Conservation (phyloP, 495 filamentous ascomycete species). For the Parmelia sp. region DNA sequence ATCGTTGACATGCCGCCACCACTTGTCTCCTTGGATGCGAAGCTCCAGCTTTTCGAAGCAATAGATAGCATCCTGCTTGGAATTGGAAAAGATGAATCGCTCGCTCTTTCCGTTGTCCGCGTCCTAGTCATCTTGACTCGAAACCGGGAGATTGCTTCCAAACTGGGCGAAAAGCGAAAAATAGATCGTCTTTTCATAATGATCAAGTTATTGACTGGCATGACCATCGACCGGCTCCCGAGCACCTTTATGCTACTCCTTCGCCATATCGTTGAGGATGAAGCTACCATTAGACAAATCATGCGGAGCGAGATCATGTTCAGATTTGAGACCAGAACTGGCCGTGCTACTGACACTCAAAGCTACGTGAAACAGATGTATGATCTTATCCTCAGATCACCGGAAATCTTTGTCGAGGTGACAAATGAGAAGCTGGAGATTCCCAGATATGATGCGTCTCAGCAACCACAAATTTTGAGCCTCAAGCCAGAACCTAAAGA, state of each 20-base stretch:
- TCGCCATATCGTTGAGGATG: constrained; percentile 90
- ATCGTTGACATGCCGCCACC: constrained; percentile 51
- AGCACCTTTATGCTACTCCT: constrained; percentile 80
- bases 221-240: constrained; percentile 67
- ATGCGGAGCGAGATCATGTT: constrained; percentile 86
- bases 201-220: constrained; percentile 80
- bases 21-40: constrained; percentile 60
- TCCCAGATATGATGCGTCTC: constrained; percentile 49
- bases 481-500: constrained; percentile 46
- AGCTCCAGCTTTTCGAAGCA: constrained; percentile 61
- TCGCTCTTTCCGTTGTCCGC: constrained; percentile 77
- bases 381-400: constrained; percentile 74
- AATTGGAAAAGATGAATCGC: constrained; percentile 75
- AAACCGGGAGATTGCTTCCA: constrained; percentile 61
- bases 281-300: constrained; percentile 79
- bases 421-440: constrained; percentile 79
- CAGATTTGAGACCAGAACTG: constrained; percentile 59
- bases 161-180: constrained; percentile 78
- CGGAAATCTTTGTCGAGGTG: constrained; percentile 85
- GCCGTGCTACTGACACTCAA: constrained; percentile 59
- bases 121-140: constrained; percentile 89
- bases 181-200: constrained; percentile 88
- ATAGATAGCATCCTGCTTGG: constrained; percentile 76
- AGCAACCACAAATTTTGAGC: constrained; percentile 53
- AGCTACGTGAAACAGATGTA: constrained; percentile 71